Percentiles rank a stretch among this genome's conserved stretches.
These are phyloP conservation scores for Diaporthe velutina DNA, from an alignment of 2,329 filamentous ascomycete species.

Conservation along the genomic window DNA sequence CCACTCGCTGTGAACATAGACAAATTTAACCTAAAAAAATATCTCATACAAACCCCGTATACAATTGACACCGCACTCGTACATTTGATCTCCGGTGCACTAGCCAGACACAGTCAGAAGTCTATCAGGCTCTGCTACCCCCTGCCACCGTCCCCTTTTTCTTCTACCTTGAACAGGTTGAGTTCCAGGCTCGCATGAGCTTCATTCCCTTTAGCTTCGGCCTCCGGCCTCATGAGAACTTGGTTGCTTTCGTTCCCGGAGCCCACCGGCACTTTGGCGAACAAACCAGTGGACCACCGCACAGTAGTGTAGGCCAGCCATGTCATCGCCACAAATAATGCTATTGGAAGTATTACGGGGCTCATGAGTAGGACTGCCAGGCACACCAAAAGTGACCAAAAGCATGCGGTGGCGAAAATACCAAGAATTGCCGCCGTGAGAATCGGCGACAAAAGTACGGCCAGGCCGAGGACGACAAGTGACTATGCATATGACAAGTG, in stretches of 20 bases:
- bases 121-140: background rate
- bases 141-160: background rate
- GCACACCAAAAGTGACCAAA: background rate
- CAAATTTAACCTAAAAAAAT: background rate
- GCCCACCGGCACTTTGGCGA: constrained; percentile 9
- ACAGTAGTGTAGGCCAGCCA: background rate
- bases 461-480: background rate
- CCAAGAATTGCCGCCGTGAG: background rate
- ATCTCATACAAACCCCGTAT: background rate
- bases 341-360: background rate
- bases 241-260: background rate
- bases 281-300: background rate
- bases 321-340: background rate
- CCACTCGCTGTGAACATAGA: background rate
- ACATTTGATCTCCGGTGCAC: no score
- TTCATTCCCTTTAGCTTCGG: background rate
- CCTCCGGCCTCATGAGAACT: constrained; percentile 4
- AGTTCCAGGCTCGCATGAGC: background rate
- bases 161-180: background rate
- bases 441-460: background rate
- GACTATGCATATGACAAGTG: background rate
- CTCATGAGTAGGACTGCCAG: background rate
- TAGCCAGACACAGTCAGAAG: background rate
- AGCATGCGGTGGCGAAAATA: background rate
- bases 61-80: background rate